Conservation (phyloP, 768 basidiomycete species). For the Leccinum sublutescens region DNA sequence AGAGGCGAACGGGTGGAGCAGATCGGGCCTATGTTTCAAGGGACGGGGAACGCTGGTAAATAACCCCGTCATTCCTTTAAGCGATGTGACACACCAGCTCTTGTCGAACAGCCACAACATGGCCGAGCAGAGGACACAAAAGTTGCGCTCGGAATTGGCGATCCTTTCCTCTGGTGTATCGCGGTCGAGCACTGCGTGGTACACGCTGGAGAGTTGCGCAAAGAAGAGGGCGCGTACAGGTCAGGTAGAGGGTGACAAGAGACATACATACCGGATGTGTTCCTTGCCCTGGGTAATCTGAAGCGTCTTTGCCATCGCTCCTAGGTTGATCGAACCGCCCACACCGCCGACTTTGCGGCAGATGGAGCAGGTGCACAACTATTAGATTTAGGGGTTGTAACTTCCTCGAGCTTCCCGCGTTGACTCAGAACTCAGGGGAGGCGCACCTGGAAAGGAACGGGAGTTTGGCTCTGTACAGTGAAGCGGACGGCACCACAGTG, state of each 20-base stretch:
- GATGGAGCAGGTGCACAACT: slow-evolving; percentile 67
- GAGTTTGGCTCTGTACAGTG: slow-evolving; percentile 45
- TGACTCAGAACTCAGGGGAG: background rate
- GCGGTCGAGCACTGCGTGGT: slow-evolving; percentile 60
- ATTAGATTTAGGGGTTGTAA: background rate
- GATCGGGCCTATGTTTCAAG: slow-evolving; percentile 49
- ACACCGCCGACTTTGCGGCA: slow-evolving; percentile 69
- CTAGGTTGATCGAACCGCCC: slow-evolving; percentile 67
- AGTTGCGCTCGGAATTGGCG: slow-evolving; percentile 57
- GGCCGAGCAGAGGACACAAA: slow-evolving; percentile 60
- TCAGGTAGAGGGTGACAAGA: background rate
- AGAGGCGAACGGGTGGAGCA: slow-evolving; percentile 67
- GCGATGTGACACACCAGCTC: slow-evolving; percentile 40
- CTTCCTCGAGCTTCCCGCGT: too few species aligned
- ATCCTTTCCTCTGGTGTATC: slow-evolving; percentile 48
- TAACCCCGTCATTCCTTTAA: too few species aligned
- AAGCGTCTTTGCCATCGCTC: slow-evolving; percentile 50
- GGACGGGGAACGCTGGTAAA: background rate
- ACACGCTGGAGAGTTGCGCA: slow-evolving; percentile 39
- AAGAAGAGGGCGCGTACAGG: background rate
- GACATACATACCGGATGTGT: slow-evolving; percentile 43
- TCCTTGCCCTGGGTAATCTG: slow-evolving; percentile 52
- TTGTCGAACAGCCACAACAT: slow-evolving; percentile 69
- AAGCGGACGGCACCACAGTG: slow-evolving; percentile 18
- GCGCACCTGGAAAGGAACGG: slow-evolving; percentile 60